Base-by-base conservation (phyloP, 228 moss, liverwort and hornwort species). In the Sphagnum fallax region DNA sequence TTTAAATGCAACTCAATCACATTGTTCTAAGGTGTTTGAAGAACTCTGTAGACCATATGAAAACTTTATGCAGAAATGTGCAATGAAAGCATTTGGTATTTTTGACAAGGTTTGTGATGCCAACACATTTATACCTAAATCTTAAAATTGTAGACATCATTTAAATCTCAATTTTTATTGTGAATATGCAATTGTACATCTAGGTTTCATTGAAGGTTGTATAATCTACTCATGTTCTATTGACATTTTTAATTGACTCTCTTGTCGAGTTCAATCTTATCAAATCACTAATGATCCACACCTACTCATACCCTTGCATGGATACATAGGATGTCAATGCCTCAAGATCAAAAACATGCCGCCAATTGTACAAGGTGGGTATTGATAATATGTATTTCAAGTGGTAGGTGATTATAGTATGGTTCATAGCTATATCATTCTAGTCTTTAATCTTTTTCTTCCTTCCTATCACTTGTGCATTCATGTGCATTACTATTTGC, bases 401-500 rank as follows among this genome's bases (percentile, higher is more conserved):
- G 72, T 90, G 95, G 95, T 90, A 83, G 65, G 95, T 92, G 81
- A 86, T 95, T 11, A 64, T 82, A 16, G 60, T 90, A 62, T 95
- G 95, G 95, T 88, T 95, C 9, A 58, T 88, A 63, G 78, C 80
- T 75, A 92, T 92, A 60, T 80, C 88, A 15, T 88, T 84, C 77
- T 90, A 95, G 75, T 95, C 95, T 63, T 80, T 92, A 15, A 83
- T 95, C 50, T 95, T 95, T 71, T 95, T 92, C 83, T 95, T 83
- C 64, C 88, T 90, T 75, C 90, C 95, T 48, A 67, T 86, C 48
- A 71, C 52, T 74, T 92, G 79, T 69, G 91, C 79, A 32, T 32
- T 32, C 32, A 32, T 32, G 32, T 32, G 32, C 32, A 1, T 1
- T 1, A 32, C 32, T 32, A 32, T 32, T 1, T 32, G 32, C 32